Evolutionary conservation across 176 grass and related monocot genomes (phyloP).

Genomic region (Rhynchospora pubera): DNA sequence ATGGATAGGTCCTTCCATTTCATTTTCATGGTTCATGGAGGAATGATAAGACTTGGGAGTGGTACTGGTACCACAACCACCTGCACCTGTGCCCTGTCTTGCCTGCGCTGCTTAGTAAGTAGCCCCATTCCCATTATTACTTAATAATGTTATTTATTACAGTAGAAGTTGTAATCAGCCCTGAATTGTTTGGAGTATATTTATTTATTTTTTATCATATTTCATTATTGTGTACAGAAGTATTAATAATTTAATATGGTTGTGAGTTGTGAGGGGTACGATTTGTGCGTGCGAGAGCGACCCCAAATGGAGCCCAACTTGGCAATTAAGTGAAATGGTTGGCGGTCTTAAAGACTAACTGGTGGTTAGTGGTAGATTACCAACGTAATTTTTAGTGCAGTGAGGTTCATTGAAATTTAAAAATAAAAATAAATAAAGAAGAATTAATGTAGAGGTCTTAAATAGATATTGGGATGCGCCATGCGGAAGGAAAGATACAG

Average conservation of each 20-base stretch:
- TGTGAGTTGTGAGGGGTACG: neutral
- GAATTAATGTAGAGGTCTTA: neutral
- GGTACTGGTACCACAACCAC: constrained; percentile 4
- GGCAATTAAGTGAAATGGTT: neutral
- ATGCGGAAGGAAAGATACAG: neutral
- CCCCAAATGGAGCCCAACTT: neutral
- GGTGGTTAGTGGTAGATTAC: neutral
- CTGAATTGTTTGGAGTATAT: neutral
- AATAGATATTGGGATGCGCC: constrained; percentile 1
- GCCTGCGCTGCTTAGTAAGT: neutral
- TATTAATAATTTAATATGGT: neutral
- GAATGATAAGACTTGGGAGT: no score
- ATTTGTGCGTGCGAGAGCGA: neutral
- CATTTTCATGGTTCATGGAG: neutral
- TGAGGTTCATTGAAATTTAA: no score
- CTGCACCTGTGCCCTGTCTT: neutral
- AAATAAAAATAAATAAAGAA: neutral
- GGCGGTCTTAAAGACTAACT: neutral
- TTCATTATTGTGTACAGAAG: neutral
- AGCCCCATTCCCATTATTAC: neutral
- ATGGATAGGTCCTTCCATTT: no score
- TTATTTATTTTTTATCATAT: neutral
- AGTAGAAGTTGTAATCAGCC: no score
- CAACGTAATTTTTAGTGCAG: neutral
- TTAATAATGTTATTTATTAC: no score